phyloP scores from a whole-genome alignment of 106 monocot genomes.

The Posidonia australis region DNA sequence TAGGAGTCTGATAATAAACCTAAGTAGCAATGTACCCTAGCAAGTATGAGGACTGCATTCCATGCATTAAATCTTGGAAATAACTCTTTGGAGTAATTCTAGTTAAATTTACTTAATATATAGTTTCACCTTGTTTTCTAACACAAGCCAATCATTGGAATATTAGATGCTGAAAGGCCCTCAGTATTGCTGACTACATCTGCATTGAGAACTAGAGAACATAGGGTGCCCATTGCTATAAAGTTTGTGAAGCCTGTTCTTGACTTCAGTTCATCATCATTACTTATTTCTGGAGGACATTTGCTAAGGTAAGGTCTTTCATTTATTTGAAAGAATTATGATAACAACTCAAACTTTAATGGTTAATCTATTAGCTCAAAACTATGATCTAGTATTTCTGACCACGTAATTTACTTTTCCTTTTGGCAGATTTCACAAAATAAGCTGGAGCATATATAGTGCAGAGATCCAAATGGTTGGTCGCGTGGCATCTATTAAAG shows the following conservation, averaged over 20 bases:
- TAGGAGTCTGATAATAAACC: too few species aligned
- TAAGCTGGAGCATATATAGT: conserved; percentile 56
- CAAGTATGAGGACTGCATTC: too few species aligned
- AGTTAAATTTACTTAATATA: too few species aligned
- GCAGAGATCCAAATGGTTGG: conserved; percentile 44
- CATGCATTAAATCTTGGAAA: too few species aligned
- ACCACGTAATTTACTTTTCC: not conserved
- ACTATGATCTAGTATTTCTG: not conserved
- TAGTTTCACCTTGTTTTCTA: too few species aligned
- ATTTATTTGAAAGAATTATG: not conserved
- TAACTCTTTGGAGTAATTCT: too few species aligned
- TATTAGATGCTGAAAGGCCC: conserved; percentile 65
- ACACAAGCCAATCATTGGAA: not conserved
- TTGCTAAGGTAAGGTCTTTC: conserved; percentile 50
- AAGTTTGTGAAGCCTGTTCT: conserved; percentile 83
- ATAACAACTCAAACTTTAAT: not conserved
- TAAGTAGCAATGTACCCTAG: too few species aligned
- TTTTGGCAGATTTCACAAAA: conserved; percentile 57
- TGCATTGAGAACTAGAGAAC: conserved; percentile 45
- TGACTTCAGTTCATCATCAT: conserved; percentile 68
- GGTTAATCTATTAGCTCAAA: not conserved
- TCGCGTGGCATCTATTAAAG: conserved; percentile 34
- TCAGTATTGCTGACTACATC: conserved; percentile 52
- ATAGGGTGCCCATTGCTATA: conserved; percentile 44
- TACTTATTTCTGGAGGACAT: conserved; percentile 56